Conservation (phyloP, 768 basidiomycete genomes). For the Cantharellus cinnabarinus region DNA sequence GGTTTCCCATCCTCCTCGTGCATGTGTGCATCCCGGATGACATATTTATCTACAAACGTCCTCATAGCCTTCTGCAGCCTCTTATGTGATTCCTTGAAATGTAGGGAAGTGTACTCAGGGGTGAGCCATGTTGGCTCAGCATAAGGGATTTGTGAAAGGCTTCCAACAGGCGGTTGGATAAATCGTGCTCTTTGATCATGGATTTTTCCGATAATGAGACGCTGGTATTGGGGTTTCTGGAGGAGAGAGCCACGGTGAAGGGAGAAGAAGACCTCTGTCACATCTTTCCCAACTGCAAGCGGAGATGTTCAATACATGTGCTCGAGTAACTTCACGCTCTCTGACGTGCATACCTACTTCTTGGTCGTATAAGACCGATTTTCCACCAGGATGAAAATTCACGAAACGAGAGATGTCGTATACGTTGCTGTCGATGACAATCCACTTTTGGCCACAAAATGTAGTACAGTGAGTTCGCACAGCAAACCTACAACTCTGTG, state of each 20-base stretch:
- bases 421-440: slow-evolving; percentile 61
- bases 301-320: not conserved
- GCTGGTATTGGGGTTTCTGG: slow-evolving; percentile 45
- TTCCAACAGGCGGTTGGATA: slow-evolving; percentile 35
- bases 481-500: slow-evolving; percentile 65
- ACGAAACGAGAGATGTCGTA: slow-evolving; percentile 67
- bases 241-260: slow-evolving; percentile 71
- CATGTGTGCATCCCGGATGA: slow-evolving; percentile 49
- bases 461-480: slow-evolving; percentile 3
- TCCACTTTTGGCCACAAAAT: slow-evolving; percentile 31
- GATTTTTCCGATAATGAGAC: slow-evolving; percentile 48
- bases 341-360: slow-evolving; percentile 33
- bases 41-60: slow-evolving; percentile 34
- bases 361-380: slow-evolving; percentile 48
- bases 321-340: not conserved
- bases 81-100: slow-evolving; percentile 59
- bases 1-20: slow-evolving; percentile 80
- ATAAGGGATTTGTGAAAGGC: slow-evolving; percentile 60
- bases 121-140: slow-evolving; percentile 71
- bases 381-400: slow-evolving; percentile 67
- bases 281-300: slow-evolving; percentile 42
- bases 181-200: slow-evolving; percentile 32
- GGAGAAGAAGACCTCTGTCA: slow-evolving; percentile 65
- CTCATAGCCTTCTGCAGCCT: slow-evolving; percentile 58
- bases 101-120: slow-evolving; percentile 38